Percentiles rank a stretch among this genome's conserved stretches.
These are phyloP conservation scores for Ogataea chonburiensis DNA, from an alignment of 805 yeast species.

Conservation along the genomic window DNA sequence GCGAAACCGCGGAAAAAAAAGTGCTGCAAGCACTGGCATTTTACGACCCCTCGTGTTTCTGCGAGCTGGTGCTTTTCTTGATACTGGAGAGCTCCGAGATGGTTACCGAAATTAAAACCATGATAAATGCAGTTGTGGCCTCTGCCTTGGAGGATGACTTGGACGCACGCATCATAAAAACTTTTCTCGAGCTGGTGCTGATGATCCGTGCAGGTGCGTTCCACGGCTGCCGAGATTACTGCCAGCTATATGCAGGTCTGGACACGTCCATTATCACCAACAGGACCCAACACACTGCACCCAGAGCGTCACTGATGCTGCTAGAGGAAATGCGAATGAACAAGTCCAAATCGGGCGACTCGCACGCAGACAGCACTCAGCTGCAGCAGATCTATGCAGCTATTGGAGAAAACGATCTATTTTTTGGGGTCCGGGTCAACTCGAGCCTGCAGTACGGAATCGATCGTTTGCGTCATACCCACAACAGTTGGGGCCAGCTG, in stretches of 20 bases:
- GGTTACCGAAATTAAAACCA: slow-evolving; percentile 11
- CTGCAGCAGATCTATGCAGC: slow-evolving; percentile 44
- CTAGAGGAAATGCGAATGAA: slow-evolving; percentile 42
- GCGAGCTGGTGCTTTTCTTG: slow-evolving; percentile 14
- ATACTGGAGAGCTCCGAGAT: background rate
- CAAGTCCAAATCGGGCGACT: slow-evolving; percentile 5
- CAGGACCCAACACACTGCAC: slow-evolving; percentile 35
- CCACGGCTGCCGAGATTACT: slow-evolving; percentile 29
- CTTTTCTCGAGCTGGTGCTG: slow-evolving; percentile 34
- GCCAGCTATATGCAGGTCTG: slow-evolving; percentile 31
- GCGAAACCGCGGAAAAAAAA: too few relatives aligned
- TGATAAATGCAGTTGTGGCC: slow-evolving; percentile 18
- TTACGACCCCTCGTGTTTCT: slow-evolving; percentile 33
- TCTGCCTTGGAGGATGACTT: background rate
- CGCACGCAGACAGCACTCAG: slow-evolving; percentile 22
- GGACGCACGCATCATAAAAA: slow-evolving; percentile 12
- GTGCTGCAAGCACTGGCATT: too few relatives aligned
- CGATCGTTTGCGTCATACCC: slow-evolving; percentile 36
- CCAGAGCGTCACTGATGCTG: slow-evolving; percentile 46
- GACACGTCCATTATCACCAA: slow-evolving; percentile 31
- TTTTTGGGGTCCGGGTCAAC: slow-evolving; percentile 61
- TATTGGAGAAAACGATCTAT: slow-evolving; percentile 61
- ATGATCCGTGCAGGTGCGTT: slow-evolving; percentile 42
- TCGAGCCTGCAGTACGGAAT: slow-evolving; percentile 55
- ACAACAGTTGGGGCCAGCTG: slow-evolving; percentile 31